Conservation (phyloP, 257 asterid genomes). For the Gentiana dahurica region DNA sequence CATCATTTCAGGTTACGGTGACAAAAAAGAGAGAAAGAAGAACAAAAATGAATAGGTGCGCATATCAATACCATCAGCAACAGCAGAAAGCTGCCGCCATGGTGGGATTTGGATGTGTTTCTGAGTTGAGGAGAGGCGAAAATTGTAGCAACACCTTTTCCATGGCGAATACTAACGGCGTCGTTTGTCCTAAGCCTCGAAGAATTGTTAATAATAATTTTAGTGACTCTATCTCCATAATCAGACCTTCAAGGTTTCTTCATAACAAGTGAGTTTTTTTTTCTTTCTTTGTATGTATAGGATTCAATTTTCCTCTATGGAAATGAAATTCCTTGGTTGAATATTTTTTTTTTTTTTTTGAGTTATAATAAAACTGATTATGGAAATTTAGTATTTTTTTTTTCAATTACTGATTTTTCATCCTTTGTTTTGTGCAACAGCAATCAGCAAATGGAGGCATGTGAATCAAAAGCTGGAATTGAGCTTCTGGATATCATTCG, state of each 20-base stretch:
- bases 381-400: background rate
- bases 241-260: conserved; percentile 5
- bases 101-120: conserved; percentile 10
- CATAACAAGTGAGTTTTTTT: conserved; percentile 3
- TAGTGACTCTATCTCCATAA: background rate
- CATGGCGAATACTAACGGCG: conserved; percentile 2
- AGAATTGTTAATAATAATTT: background rate
- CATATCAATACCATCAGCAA: conserved; percentile 10
- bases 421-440: conserved; percentile 6
- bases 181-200: conserved; percentile 12
- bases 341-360: background rate
- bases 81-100: conserved; percentile 24
- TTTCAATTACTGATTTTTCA: background rate
- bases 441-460: conserved; percentile 30
- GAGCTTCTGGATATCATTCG: conserved; percentile 48
- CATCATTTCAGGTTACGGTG: conserved; percentile 1
- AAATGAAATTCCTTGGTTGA: background rate
- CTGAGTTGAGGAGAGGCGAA: conserved; percentile 11
- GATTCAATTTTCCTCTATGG: background rate
- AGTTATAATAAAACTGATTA: no score
- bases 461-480: conserved; percentile 35
- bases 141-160: background rate
- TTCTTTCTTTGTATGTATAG: background rate
- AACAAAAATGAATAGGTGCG: conserved; percentile 31
- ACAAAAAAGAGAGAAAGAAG: conserved; percentile 4